Evolutionary conservation across 805 yeast genomes (phyloP).

Genomic region (Yarrowia sp.): DNA sequence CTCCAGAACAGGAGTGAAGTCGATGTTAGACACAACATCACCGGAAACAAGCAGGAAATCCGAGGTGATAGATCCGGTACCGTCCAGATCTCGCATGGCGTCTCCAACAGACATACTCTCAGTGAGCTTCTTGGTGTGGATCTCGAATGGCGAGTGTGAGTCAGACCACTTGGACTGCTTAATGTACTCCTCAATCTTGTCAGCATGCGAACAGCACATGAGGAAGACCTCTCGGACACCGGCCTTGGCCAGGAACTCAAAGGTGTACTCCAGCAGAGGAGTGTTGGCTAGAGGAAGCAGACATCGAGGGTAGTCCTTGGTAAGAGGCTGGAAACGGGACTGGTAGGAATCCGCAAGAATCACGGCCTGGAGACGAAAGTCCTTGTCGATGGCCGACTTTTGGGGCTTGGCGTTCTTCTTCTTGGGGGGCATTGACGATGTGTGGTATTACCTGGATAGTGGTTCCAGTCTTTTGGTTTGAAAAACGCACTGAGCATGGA

Average conservation of each 20-base stretch:
- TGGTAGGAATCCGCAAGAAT: slow-evolving; percentile 94
- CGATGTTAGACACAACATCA: slow-evolving; percentile 93
- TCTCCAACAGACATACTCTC: slow-evolving; percentile 95
- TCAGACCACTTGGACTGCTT: slow-evolving; percentile 56
- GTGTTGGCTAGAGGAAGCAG: slow-evolving; percentile 89
- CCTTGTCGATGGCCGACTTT: slow-evolving; percentile 36
- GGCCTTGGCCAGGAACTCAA: slow-evolving; percentile 90
- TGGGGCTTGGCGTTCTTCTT: slow-evolving; percentile 35
- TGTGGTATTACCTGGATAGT: not conserved
- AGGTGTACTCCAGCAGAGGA: slow-evolving; percentile 91
- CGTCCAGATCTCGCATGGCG: slow-evolving; percentile 94
- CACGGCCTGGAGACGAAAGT: slow-evolving; percentile 79
- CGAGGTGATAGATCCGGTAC: slow-evolving; percentile 84
- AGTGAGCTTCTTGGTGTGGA: slow-evolving; percentile 79
- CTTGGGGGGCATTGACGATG: slow-evolving; percentile 37
- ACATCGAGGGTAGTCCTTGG: slow-evolving; percentile 86
- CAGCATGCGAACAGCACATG: slow-evolving; percentile 90
- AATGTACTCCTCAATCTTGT: slow-evolving; percentile 82
- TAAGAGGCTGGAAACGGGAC: slow-evolving; percentile 90
- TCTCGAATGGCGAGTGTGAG: slow-evolving; percentile 75
- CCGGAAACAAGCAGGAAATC: slow-evolving; percentile 92
- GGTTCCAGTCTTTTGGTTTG: slow-evolving; percentile 1
- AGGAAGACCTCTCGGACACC: slow-evolving; percentile 89
- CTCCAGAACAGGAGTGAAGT: slow-evolving; percentile 72
- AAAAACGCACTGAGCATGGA: slow-evolving; percentile 4